These are phyloP conservation scores for Phytophthora meadii DNA, from an alignment of 352 stramenopile species.

Conservation along the genomic window DNA sequence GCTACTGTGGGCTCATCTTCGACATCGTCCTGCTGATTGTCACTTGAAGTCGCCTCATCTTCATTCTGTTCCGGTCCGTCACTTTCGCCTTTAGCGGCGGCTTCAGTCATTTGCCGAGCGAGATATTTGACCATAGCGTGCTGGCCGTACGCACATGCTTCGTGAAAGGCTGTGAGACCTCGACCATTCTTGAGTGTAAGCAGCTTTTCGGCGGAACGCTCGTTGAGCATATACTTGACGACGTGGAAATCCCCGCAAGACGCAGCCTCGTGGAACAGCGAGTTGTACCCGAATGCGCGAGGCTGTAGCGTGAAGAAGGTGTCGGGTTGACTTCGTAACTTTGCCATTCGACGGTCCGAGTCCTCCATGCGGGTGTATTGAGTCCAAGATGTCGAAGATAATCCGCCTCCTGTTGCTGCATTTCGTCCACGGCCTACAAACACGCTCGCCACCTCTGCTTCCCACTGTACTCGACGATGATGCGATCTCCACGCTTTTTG, in stretches of 20 bases:
- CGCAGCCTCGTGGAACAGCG: constrained; percentile 74
- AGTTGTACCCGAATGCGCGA: constrained; percentile 63
- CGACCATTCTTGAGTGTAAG: constrained; percentile 59
- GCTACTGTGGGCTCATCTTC: neutral
- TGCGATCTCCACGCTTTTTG: constrained; percentile 55
- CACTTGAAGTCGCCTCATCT: neutral
- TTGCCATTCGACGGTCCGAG: constrained; percentile 66
- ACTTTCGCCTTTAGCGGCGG: no score
- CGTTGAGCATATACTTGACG: constrained; percentile 75
- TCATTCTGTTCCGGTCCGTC: constrained; percentile 19
- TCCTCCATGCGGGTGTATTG: constrained; percentile 74
- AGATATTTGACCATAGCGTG: constrained; percentile 83
- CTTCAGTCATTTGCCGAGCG: constrained; percentile 14
- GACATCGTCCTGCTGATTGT: constrained; percentile 22
- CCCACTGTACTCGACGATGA: constrained; percentile 47
- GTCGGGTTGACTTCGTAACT: constrained; percentile 50
- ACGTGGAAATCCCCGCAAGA: constrained; percentile 78
- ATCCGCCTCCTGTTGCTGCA: constrained; percentile 12
- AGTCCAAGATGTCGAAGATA: constrained; percentile 37
- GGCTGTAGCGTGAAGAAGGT: constrained; percentile 67
- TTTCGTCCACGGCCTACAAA: constrained; percentile 41
- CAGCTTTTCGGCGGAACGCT: constrained; percentile 33
- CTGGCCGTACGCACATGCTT: constrained; percentile 65
- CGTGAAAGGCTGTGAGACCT: constrained; percentile 73
- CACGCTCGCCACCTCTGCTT: constrained; percentile 53